These are phyloP conservation scores for Batkoa obscura DNA, from an alignment of 371 early-diverging fungal genomes.

Conservation along the genomic window DNA sequence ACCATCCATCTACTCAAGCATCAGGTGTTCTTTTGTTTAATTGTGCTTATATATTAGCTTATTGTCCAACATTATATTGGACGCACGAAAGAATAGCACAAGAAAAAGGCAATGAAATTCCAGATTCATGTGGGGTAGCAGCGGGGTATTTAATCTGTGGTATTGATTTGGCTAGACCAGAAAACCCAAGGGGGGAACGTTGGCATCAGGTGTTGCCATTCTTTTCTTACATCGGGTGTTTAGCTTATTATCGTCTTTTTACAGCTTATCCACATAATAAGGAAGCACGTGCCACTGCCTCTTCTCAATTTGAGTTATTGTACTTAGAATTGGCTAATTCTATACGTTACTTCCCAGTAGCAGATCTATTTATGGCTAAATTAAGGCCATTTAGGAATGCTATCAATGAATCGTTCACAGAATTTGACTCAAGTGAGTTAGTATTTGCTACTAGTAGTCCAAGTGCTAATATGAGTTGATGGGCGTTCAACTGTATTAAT, in stretches of 20 bases:
- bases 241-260: not conserved
- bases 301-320: not conserved
- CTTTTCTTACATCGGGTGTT: not conserved
- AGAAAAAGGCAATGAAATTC: not conserved
- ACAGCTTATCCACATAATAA: not conserved
- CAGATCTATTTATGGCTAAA: constrained; percentile 2
- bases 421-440: too few species aligned
- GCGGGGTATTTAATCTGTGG: not conserved
- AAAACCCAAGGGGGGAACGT: not conserved
- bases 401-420: too few species aligned
- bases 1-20: not conserved
- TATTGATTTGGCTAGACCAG: not conserved
- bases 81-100: too few species aligned
- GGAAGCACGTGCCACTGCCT: not conserved
- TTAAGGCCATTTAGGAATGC: too few species aligned
- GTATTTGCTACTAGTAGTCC: too few species aligned
- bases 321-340: not conserved
- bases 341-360: not conserved
- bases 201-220: constrained; percentile 1
- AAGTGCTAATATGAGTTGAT: too few species aligned
- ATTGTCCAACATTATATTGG: not conserved
- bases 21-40: not conserved
- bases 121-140: not conserved
- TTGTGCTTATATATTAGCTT: constrained; percentile 1
- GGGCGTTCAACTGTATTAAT: too few species aligned